Percentiles rank a stretch among this genome's conserved stretches.
phyloP scores from a whole-genome alignment of 1,139 yeast genomes.

The Hyphopichia pseudoburtonii region DNA sequence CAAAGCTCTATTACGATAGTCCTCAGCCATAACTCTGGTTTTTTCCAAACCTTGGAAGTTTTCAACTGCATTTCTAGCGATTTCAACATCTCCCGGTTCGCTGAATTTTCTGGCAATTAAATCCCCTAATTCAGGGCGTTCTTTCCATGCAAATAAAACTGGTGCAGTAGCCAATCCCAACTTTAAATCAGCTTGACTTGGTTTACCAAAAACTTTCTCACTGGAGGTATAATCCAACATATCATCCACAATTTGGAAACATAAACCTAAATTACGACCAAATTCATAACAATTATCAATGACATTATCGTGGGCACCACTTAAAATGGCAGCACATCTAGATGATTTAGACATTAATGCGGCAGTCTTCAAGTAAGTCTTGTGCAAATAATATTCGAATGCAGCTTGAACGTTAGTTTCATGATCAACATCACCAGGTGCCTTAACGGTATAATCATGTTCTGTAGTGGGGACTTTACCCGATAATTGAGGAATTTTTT shows the following conservation, averaged over 20 bases:
- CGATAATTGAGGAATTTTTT: constrained; percentile 58
- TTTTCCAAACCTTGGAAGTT: constrained; percentile 72
- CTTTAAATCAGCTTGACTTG: constrained; percentile 92
- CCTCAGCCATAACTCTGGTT: constrained; percentile 75
- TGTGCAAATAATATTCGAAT: constrained; percentile 90
- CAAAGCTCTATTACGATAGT: constrained; percentile 75
- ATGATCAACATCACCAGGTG: constrained; percentile 49
- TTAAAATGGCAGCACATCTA: constrained; percentile 88
- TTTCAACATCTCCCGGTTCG: constrained; percentile 78
- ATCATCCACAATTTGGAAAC: constrained; percentile 96
- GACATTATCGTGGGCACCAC: constrained; percentile 74
- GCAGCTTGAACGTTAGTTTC: constrained; percentile 78
- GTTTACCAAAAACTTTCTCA: constrained; percentile 83
- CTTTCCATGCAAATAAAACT: constrained; percentile 89
- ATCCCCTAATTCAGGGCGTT: constrained; percentile 79
- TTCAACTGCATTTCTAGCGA: constrained; percentile 72
- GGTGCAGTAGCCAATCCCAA: constrained; percentile 98
- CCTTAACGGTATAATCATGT: constrained; percentile 58
- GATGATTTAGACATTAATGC: constrained; percentile 93
- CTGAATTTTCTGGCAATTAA: constrained; percentile 81
- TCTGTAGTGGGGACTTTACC: constrained; percentile 60
- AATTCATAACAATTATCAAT: constrained; percentile 86
- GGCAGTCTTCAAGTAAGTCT: constrained; percentile 93
- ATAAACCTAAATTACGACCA: constrained; percentile 90
- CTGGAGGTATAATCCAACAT: constrained; percentile 91